These are phyloP conservation scores for Arthrocladium fulminans DNA, from an alignment of 2,329 filamentous ascomycete genomes.

Conservation along the genomic window DNA sequence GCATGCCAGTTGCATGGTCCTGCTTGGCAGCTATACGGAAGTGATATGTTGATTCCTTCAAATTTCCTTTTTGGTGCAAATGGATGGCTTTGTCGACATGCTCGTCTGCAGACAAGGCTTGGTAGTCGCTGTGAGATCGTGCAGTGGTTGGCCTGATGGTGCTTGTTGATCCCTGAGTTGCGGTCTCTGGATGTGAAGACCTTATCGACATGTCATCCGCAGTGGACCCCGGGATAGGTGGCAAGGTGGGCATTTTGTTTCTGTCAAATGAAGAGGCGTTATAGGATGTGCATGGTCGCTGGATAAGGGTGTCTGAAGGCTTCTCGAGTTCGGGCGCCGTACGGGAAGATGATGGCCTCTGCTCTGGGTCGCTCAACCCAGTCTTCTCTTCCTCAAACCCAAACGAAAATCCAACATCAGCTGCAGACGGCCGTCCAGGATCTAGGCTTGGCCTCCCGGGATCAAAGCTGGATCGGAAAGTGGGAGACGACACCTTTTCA, in stretches of 20 bases:
- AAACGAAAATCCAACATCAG: constrained; percentile 13
- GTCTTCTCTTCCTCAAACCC: constrained; percentile 15
- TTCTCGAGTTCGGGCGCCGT: constrained; percentile 10
- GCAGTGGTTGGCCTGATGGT: constrained; percentile 40
- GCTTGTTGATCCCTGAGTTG: constrained; percentile 49
- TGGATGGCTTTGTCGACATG: constrained; percentile 85
- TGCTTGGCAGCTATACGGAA: constrained; percentile 78
- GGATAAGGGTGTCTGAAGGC: background rate
- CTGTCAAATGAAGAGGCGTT: background rate
- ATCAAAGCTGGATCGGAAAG: constrained; percentile 13
- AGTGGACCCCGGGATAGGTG: constrained; percentile 23
- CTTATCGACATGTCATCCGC: constrained; percentile 42
- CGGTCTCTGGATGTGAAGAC: constrained; percentile 31
- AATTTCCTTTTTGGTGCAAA: constrained; percentile 74
- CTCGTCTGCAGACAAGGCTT: constrained; percentile 54
- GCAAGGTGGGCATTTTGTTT: constrained; percentile 11
- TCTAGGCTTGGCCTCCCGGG: background rate
- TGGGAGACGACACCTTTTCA: background rate
- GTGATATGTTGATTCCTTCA: constrained; percentile 94
- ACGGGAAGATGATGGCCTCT: constrained; percentile 11
- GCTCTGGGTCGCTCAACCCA: constrained; percentile 3
- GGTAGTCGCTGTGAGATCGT: constrained; percentile 22
- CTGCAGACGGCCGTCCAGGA: background rate
- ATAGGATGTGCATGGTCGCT: constrained; percentile 3
- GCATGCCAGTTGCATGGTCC: constrained; percentile 85